These are phyloP conservation scores for Diversispora epigaea DNA, from an alignment of 192 early-diverging fungal species.

Conservation along the genomic window DNA sequence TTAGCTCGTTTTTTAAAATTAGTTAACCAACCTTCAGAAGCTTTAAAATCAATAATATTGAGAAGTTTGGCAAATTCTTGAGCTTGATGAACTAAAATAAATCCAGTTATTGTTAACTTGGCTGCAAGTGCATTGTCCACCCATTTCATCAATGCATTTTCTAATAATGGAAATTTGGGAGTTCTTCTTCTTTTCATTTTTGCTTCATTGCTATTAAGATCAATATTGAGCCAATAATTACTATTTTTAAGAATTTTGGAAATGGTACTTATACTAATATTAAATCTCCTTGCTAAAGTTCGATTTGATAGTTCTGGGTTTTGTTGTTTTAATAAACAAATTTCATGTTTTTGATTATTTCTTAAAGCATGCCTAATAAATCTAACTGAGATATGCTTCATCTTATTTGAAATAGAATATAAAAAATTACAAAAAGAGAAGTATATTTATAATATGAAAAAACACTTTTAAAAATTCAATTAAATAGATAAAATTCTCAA, in stretches of 20 bases:
- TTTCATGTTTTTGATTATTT: slow-evolving; percentile 7
- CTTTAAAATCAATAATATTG: slow-evolving; percentile 19
- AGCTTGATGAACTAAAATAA: slow-evolving; percentile 14
- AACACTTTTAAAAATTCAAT: no score
- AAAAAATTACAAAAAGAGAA: no score
- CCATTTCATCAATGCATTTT: neutral
- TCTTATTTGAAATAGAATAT: no score
- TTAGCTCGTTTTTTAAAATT: slow-evolving; percentile 20
- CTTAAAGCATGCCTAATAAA: no score
- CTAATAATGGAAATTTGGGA: slow-evolving; percentile 5
- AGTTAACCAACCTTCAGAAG: slow-evolving; percentile 12
- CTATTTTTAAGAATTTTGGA: no score
- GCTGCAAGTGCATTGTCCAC: neutral
- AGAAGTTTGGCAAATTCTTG: slow-evolving; percentile 10
- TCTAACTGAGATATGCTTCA: no score
- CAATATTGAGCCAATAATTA: no score
- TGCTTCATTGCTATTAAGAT: neutral
- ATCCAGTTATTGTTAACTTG: neutral
- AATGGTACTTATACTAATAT: no score
- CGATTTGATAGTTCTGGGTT: neutral
- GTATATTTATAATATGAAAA: no score
- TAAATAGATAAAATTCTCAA: no score
- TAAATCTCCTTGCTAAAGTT: neutral
- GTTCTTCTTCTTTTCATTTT: neutral
- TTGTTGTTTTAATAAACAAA: neutral